These are phyloP conservation scores for Lecanicillium sp. DNA, from an alignment of 2,329 filamentous ascomycete genomes.

Conservation along the genomic window DNA sequence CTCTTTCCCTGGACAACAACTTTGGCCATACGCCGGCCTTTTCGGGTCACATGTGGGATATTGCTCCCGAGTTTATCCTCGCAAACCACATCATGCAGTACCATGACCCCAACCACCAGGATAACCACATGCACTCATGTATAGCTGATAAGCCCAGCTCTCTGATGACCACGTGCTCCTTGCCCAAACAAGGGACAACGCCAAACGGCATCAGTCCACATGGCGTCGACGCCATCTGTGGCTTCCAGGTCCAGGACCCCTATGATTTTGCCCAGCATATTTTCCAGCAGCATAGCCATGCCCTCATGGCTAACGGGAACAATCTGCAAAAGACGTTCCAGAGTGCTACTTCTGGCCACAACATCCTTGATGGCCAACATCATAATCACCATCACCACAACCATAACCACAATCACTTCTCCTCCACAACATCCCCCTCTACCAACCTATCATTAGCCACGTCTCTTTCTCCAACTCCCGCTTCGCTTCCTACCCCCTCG, in stretches of 20 bases:
- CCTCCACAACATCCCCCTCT: constrained; percentile 20
- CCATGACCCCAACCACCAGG: constrained; percentile 22
- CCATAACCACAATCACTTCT: constrained; percentile 16
- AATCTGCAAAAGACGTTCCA: constrained; percentile 9
- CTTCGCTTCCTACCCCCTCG: constrained; percentile 25
- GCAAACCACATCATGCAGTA: constrained; percentile 26
- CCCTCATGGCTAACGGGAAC: constrained; percentile 16
- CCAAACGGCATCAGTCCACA: constrained; percentile 16
- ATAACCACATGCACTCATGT: constrained; percentile 21
- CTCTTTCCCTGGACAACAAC: constrained; percentile 18
- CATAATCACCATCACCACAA: constrained; percentile 4
- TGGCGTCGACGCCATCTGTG: constrained; percentile 22
- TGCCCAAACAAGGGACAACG: constrained; percentile 20
- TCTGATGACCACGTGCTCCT: constrained; percentile 22
- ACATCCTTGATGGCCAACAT: constrained; percentile 9
- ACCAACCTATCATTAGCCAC: constrained; percentile 21
- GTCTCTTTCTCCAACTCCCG: constrained; percentile 21
- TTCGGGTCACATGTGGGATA: constrained; percentile 15
- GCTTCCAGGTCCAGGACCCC: constrained; percentile 23
- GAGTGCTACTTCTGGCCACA: constrained; percentile 4
- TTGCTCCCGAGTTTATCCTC: constrained; percentile 21
- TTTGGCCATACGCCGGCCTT: constrained; percentile 6
- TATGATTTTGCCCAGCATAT: constrained; percentile 25
- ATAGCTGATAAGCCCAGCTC: constrained; percentile 23
- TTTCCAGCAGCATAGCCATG: constrained; percentile 23